Base-by-base conservation (phyloP, 2,329 filamentous ascomycete genomes). In the Sclerotinia spermophila region DNA sequence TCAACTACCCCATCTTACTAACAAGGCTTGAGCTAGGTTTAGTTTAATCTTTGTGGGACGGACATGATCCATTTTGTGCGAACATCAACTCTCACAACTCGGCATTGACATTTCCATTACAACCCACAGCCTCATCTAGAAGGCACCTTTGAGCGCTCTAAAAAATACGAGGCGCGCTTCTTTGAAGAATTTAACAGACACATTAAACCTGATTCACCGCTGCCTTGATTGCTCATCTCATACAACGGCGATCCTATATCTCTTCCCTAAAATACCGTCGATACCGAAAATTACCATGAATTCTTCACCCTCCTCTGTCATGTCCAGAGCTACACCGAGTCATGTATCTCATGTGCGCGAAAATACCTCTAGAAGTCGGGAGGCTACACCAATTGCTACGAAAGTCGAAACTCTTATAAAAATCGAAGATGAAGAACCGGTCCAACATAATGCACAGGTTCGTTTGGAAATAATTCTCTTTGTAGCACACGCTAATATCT, bases 381-480 rank as follows among this genome's bases (percentile, higher is more conserved):
- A 73, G 48, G 65, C 30, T 45, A 71, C 71, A 8, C 71, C 72
- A 27, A 11, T 27, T 17, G 15, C 30, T 51, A 45, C 15, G 27
- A 56, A 35, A 56, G 19, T 27, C 38, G 44, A 45, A 35, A 58
- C 64, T 58, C 61, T 60, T 17, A 55, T 30, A 30, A 70, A 70
- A 30, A 30, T 65, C 65, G 69, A 58, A 35, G 56, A 48, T 53
- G 67, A 55, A 58, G 58, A 65, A 65, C 59, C 35, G 68, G 62
- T 45, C 33, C 66, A 75, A 65, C 62, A 45, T 10, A 69, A 75
- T 51, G 60, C 61, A 45, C 73, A 75, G 64, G 75, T 76, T 38
- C 66, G 74, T 51, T 45, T 48, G 40, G 56, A 35, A 58, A 27
- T 5, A 42, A 33, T 15, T 15, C 19, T 55, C 27, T 58, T 21